Evolutionary conservation across 2,329 filamentous ascomycete species (phyloP).

Genomic region (Juglanconis oblonga): DNA sequence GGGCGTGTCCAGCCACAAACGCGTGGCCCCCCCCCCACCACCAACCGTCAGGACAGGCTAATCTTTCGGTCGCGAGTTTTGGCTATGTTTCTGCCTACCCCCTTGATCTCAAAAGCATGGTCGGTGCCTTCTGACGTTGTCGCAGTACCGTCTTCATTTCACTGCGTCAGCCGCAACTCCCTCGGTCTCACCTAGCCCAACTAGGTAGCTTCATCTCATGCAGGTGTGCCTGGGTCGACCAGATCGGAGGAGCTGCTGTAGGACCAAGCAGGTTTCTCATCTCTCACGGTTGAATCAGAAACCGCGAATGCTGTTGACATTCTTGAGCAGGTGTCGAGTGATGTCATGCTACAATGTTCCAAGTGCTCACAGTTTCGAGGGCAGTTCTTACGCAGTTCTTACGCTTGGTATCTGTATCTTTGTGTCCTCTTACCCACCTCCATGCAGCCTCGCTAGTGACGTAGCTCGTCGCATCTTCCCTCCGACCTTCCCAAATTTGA

Average conservation of each 20-base stretch:
- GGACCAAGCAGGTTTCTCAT: slow-evolving; percentile 14
- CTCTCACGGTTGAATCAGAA: slow-evolving; percentile 4
- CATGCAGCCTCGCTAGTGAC: slow-evolving; percentile 2
- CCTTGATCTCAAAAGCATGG: background rate
- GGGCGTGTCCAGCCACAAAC: too few relatives aligned
- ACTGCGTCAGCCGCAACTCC: slow-evolving; percentile 10
- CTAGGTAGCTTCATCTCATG: slow-evolving; percentile 4
- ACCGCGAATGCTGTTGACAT: background rate
- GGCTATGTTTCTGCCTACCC: background rate
- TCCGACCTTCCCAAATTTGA: background rate
- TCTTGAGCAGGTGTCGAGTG: slow-evolving; percentile 1
- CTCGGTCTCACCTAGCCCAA: background rate
- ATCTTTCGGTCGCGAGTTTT: too few relatives aligned
- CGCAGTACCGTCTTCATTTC: background rate
- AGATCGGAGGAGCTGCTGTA: slow-evolving; percentile 1
- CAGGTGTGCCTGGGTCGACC: background rate
- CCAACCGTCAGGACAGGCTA: too few relatives aligned
- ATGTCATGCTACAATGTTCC: slow-evolving; percentile 4
- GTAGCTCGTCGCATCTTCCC: slow-evolving; percentile 6
- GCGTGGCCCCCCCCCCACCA: too few relatives aligned
- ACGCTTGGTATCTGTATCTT: background rate
- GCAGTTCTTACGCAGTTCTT: background rate
- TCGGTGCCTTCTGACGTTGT: background rate
- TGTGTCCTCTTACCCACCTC: background rate
- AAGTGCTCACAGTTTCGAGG: too few relatives aligned